A percentile compares a stretch with the other conserved stretches of the same genome.
phyloP scores from a whole-genome alignment of 139 green algal genomes.

The Nannochloris sp. region DNA sequence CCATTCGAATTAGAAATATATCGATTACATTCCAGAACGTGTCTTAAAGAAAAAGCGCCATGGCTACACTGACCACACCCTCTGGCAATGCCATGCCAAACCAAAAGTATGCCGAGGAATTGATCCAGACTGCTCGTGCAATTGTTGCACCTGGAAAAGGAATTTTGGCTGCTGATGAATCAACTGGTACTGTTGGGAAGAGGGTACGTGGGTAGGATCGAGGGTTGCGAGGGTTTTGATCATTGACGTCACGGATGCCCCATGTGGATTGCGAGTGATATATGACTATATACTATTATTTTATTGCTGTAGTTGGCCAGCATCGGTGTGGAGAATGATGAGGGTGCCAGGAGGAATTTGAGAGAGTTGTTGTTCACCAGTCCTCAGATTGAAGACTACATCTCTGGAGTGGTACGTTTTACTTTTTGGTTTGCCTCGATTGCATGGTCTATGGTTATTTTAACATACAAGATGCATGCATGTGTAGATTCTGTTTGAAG shows the following conservation, averaged over 20 bases:
- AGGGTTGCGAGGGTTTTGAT: too few species aligned
- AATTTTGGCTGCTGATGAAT: conserved; percentile 64
- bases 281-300: background rate
- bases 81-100: conserved; percentile 15
- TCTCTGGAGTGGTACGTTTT: conserved; percentile 40
- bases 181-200: conserved; percentile 61
- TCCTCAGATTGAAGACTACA: conserved; percentile 50
- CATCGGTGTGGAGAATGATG: conserved; percentile 46
- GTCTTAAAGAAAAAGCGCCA: background rate
- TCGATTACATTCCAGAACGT: background rate
- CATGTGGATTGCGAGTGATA: background rate
- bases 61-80: conserved; percentile 4
- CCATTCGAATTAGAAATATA: background rate
- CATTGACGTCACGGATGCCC: too few species aligned
- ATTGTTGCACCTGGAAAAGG: conserved; percentile 51
- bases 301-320: conserved; percentile 23
- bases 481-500: conserved; percentile 86
- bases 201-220: conserved; percentile 25
- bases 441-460: background rate
- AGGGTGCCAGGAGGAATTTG: conserved; percentile 35
- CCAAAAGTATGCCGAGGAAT: conserved; percentile 45
- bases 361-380: conserved; percentile 51
- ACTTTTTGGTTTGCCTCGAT: background rate
- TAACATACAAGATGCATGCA: background rate
- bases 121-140: conserved; percentile 37